A percentile compares a stretch with the other conserved stretches of the same genome.
Conservation (phyloP, 1,284 basidiomycete species). For the Austroboletus niveus region DNA sequence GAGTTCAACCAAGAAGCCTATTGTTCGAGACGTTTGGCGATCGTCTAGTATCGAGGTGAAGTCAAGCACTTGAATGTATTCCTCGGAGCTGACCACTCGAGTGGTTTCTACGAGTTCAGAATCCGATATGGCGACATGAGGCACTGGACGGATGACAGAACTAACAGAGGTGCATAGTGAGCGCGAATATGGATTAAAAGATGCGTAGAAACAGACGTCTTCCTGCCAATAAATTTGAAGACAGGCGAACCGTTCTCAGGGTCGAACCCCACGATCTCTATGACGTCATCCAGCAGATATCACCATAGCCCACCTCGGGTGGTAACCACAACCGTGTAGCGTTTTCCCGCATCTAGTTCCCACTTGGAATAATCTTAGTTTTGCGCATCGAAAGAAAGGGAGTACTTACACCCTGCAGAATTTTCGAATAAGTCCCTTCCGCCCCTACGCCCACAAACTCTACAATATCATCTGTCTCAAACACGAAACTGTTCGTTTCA, state of each 20-base stretch:
- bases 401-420: conserved; percentile 11
- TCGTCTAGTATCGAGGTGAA: conserved; percentile 12
- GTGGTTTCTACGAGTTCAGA: conserved; percentile 7
- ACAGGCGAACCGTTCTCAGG: conserved; percentile 11
- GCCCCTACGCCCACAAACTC: conserved; percentile 8
- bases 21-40: conserved; percentile 6
- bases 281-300: conserved; percentile 17
- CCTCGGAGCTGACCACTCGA: conserved; percentile 2
- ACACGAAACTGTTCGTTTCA: conserved; percentile 10
- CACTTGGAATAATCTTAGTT: conserved; percentile 4
- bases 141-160: conserved; percentile 2
- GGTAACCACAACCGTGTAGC: conserved; percentile 16
- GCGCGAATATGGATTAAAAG: neutral
- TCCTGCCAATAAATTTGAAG: conserved; percentile 12
- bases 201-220: conserved; percentile 1
- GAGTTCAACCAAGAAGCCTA: conserved; percentile 16
- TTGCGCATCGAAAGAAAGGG: neutral
- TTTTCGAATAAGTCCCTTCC: neutral
- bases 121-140: conserved; percentile 6
- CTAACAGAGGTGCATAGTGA: neutral
- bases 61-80: conserved; percentile 9
- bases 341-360: conserved; percentile 9
- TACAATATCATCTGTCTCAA: conserved; percentile 8
- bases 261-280: conserved; percentile 17
- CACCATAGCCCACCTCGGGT: conserved; percentile 20